These are phyloP conservation scores for Pleurotus tuber-regium DNA, from an alignment of 768 basidiomycete genomes.

Conservation along the genomic window DNA sequence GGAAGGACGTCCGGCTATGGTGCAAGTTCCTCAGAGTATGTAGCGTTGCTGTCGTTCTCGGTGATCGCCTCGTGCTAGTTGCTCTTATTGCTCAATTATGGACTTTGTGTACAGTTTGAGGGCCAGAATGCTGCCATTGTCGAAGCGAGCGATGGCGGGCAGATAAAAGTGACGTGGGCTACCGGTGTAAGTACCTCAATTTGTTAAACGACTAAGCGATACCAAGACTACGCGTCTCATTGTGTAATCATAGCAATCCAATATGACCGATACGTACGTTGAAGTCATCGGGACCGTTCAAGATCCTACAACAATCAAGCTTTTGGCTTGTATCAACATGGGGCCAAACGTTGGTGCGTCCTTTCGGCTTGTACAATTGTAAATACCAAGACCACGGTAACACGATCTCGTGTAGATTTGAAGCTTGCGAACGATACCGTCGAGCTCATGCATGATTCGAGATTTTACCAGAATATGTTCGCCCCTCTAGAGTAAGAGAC, in stretches of 20 bases:
- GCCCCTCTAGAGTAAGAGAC: conserved; percentile 1
- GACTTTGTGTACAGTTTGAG: conserved; percentile 31
- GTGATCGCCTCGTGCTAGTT: not conserved
- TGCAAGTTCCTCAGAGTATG: conserved; percentile 59
- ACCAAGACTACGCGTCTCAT: too few relatives aligned
- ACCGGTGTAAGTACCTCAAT: conserved; percentile 29
- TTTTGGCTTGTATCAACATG: conserved; percentile 51
- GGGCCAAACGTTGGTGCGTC: conserved; percentile 63
- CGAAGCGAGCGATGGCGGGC: conserved; percentile 63
- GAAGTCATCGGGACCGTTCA: conserved; percentile 67
- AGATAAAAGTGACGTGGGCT: conserved; percentile 47
- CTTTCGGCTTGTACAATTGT: conserved; percentile 3
- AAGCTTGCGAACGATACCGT: conserved; percentile 60
- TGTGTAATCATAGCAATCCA: conserved; percentile 32
- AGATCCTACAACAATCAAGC: conserved; percentile 54
- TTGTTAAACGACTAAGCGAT: too few relatives aligned
- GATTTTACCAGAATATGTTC: conserved; percentile 52
- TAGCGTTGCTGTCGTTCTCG: conserved; percentile 4
- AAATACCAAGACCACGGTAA: too few relatives aligned
- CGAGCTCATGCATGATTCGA: conserved; percentile 57
- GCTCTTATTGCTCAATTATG: conserved; percentile 1
- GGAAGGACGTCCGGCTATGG: conserved; percentile 56
- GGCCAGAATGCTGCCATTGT: conserved; percentile 48
- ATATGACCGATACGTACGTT: conserved; percentile 51
- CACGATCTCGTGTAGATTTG: conserved; percentile 38